phyloP scores from a whole-genome alignment of 2,329 filamentous ascomycete genomes.

The Parastagonospora nodorum region DNA sequence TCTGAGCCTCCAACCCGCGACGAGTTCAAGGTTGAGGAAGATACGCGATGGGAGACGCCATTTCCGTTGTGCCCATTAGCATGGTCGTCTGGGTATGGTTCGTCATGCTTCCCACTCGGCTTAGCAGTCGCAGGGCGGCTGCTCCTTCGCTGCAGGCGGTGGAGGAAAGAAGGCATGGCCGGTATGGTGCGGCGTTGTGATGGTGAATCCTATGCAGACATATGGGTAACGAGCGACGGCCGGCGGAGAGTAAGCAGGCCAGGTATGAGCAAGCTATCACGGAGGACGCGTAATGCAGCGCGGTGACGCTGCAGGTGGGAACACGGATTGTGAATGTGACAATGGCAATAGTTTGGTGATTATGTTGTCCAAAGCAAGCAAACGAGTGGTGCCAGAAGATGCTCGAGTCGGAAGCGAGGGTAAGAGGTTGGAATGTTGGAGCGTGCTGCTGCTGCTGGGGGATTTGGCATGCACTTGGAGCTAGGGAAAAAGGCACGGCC shows the following conservation, averaged over 20 bases:
- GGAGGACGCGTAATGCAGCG: slow-evolving; percentile 34
- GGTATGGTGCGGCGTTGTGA: slow-evolving; percentile 13
- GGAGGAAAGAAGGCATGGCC: slow-evolving; percentile 67
- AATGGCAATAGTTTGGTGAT: slow-evolving; percentile 24
- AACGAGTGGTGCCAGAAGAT: slow-evolving; percentile 29
- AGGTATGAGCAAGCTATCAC: slow-evolving; percentile 9
- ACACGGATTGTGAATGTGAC: slow-evolving; percentile 18
- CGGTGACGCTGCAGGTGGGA: slow-evolving; percentile 17
- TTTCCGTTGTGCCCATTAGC: slow-evolving; percentile 24
- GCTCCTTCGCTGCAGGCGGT: slow-evolving; percentile 76
- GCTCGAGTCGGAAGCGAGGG: slow-evolving; percentile 17
- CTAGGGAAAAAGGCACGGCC: slow-evolving; percentile 12
- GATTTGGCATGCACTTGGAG: slow-evolving; percentile 2
- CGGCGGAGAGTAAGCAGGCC: slow-evolving; percentile 13
- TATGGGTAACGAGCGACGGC: slow-evolving; percentile 20
- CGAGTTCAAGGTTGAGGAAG: slow-evolving; percentile 66
- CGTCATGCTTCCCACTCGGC: slow-evolving; percentile 16
- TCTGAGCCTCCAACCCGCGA: slow-evolving; percentile 68
- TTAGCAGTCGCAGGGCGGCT: slow-evolving; percentile 68
- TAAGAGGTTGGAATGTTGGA: slow-evolving; percentile 4
- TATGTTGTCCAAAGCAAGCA: slow-evolving; percentile 20
- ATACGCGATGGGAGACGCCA: slow-evolving; percentile 59
- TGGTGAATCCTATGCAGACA: slow-evolving; percentile 17
- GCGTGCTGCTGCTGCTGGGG: slow-evolving; percentile 1
- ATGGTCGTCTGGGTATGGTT: slow-evolving; percentile 18